A percentile compares a stretch with the other conserved stretches of the same genome.
phyloP scores from a whole-genome alignment of 1,284 basidiomycete genomes.

The Ganoderma boninense region DNA sequence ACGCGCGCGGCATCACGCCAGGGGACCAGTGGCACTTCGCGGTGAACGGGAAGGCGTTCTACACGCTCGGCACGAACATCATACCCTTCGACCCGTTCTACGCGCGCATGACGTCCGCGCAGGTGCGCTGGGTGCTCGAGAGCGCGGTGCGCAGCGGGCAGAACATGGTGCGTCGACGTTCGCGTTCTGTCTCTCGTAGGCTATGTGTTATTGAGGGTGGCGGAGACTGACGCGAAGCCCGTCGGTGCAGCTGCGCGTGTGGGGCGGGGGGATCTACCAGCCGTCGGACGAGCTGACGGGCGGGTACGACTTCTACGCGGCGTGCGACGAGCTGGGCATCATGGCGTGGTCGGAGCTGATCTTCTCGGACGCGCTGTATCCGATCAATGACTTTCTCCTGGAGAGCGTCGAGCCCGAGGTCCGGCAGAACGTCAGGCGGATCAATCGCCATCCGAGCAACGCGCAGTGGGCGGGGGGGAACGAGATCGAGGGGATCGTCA shows the following conservation, averaged over 20 bases:
- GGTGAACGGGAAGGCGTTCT: conserved; percentile 64
- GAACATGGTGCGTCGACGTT: conserved; percentile 57
- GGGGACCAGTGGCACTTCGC: conserved; percentile 69
- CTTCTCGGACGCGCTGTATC: conserved; percentile 68
- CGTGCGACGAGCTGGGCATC: conserved; percentile 71
- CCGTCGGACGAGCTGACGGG: conserved; percentile 52
- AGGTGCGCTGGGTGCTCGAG: conserved; percentile 63
- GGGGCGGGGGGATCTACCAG: conserved; percentile 60
- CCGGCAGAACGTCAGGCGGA: conserved; percentile 62
- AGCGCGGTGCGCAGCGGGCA: conserved; percentile 63
- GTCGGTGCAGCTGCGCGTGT: conserved; percentile 55
- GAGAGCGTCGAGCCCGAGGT: conserved; percentile 64
- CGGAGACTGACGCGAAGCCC: background rate
- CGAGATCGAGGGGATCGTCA: conserved; percentile 65
- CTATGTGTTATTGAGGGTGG: no score
- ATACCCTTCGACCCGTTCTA: conserved; percentile 71
- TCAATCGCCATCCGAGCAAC: conserved; percentile 66
- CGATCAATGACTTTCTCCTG: conserved; percentile 61
- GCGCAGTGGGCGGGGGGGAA: conserved; percentile 71
- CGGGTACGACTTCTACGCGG: conserved; percentile 63
- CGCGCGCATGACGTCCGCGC: conserved; percentile 56
- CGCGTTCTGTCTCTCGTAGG: background rate
- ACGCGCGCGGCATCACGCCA: conserved; percentile 57
- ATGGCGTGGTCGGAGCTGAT: conserved; percentile 73
- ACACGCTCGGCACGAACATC: conserved; percentile 62